Base-by-base conservation (phyloP, 1,139 yeast genomes). In the Scheffersomyces parashehatae region DNA sequence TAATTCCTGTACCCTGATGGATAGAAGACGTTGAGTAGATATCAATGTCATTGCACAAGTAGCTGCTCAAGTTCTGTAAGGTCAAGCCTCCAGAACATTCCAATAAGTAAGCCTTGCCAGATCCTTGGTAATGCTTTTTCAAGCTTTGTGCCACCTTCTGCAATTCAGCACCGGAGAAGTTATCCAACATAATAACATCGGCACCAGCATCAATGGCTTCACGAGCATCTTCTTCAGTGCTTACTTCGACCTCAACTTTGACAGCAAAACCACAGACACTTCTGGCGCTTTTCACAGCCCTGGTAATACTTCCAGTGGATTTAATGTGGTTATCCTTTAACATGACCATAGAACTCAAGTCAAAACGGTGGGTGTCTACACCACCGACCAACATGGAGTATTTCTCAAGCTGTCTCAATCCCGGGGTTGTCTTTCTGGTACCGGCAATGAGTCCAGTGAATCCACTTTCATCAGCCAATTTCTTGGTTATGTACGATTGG, bases 361-460 rank as follows among this genome's bases (percentile, higher is more conserved):
- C 98, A 58, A 88, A 89, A 50, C 98, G 75, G 64, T 91, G 98
- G 46, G 95, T 81, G 61, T 91, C 98, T 44, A 89, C 88, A 7
- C 97, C 97, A 24, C 97, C 98, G 10, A 91, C 95, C 34, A 89
- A 70, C 98, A 91, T 91, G 33, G 96, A 85, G 65, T 91, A 91
- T 63, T 91, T 91, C 59, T 93, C 98, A 45, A 91, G 69, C 36
- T 83, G 73, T 56, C 98, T 79, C 52, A 91, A 77, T 0, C 98
- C 98, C 0, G 98, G 98, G 0, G 98, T 91, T n/a, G 97, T 91
- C 65, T 91, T 91, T 59, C 98, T 81, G 1, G 98, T 91, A n/a
- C 98, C 98, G 0, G 98, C 97, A 60, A 91, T 88, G 30, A 85
- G 75, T 0, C 97, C 98, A 3, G 70, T 70, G 62, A 83, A 91